Conservation (phyloP, 2,329 filamentous ascomycete genomes). For the Aspergillus transmontanensis region DNA sequence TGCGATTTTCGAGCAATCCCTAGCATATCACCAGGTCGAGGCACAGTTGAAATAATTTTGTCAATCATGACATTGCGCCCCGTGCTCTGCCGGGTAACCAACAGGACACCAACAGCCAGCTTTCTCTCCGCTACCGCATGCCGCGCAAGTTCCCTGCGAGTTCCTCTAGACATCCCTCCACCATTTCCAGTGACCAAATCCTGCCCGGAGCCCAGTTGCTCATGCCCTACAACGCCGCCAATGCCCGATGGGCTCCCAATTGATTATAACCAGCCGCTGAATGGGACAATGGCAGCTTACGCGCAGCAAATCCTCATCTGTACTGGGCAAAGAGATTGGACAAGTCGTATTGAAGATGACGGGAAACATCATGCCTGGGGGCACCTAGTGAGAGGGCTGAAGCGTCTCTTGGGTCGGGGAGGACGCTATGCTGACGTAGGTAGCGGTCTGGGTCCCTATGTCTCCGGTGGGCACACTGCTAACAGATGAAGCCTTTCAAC, state of each 20-base stretch:
- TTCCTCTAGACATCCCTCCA: slow-evolving; percentile 39
- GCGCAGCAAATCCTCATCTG: slow-evolving; percentile 81
- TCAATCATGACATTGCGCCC: slow-evolving; percentile 8
- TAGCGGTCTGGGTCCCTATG: background rate
- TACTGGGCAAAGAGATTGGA: slow-evolving; percentile 80
- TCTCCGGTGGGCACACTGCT: background rate
- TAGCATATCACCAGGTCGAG: background rate
- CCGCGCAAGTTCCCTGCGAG: slow-evolving; percentile 22
- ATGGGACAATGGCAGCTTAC: slow-evolving; percentile 77
- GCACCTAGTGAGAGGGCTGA: slow-evolving; percentile 65
- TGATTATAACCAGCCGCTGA: slow-evolving; percentile 69
- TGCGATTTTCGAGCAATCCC: background rate
- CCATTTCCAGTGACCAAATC: slow-evolving; percentile 52
- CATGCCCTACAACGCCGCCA: slow-evolving; percentile 72
- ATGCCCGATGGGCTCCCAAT: slow-evolving; percentile 72
- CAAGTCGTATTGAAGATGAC: slow-evolving; percentile 81
- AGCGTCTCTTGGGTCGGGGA: slow-evolving; percentile 65
- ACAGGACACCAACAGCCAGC: slow-evolving; percentile 15
- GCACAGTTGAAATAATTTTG: background rate
- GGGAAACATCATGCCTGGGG: slow-evolving; percentile 53
- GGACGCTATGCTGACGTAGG: slow-evolving; percentile 66
- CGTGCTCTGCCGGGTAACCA: slow-evolving; percentile 2
- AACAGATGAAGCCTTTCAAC: slow-evolving; percentile 71
- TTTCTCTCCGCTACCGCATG: slow-evolving; percentile 26
- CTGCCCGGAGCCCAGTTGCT: slow-evolving; percentile 77